Conservation (phyloP, 371 early-diverging fungal species). For the Actinomucor elegans region DNA sequence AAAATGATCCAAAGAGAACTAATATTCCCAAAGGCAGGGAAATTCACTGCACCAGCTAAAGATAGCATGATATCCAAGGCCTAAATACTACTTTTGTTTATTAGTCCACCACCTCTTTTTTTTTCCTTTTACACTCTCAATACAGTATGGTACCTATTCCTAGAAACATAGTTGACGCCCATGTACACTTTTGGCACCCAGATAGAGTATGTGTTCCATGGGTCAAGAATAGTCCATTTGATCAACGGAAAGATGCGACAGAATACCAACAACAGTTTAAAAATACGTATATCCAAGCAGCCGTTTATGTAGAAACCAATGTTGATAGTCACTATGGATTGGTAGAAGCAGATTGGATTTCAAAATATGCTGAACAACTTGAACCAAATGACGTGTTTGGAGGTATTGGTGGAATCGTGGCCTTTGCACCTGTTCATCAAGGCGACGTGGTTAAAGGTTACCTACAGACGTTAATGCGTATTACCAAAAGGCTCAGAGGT, state of each 20-base stretch:
- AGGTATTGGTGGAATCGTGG: conserved; percentile 42
- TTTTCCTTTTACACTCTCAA: not conserved
- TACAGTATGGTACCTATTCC: conserved; percentile 8
- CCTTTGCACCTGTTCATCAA: conserved; percentile 46
- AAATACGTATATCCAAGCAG: not conserved
- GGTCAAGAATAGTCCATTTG: conserved; percentile 17
- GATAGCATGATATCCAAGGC: too few species aligned
- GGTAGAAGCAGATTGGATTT: conserved; percentile 47
- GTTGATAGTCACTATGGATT: conserved; percentile 29
- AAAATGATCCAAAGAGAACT: too few species aligned
- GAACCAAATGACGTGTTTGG: conserved; percentile 22
- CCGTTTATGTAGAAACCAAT: conserved; percentile 30
- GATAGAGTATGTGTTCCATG: conserved; percentile 34
- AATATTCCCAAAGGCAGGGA: too few species aligned
- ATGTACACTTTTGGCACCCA: conserved; percentile 50
- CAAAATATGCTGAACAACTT: conserved; percentile 24
- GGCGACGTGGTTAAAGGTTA: conserved; percentile 31
- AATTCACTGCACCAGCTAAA: too few species aligned
- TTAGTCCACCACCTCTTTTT: too few species aligned
- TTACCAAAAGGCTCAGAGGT: conserved; percentile 32
- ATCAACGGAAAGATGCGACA: conserved; percentile 21
- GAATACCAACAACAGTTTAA: conserved; percentile 8
- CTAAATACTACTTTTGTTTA: too few species aligned
- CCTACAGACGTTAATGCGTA: conserved; percentile 22
- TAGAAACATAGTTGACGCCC: conserved; percentile 26